Percentiles rank a stretch among this genome's conserved stretches.
phyloP scores from a whole-genome alignment of 768 basidiomycete species.

The Suillus ampliporus region DNA sequence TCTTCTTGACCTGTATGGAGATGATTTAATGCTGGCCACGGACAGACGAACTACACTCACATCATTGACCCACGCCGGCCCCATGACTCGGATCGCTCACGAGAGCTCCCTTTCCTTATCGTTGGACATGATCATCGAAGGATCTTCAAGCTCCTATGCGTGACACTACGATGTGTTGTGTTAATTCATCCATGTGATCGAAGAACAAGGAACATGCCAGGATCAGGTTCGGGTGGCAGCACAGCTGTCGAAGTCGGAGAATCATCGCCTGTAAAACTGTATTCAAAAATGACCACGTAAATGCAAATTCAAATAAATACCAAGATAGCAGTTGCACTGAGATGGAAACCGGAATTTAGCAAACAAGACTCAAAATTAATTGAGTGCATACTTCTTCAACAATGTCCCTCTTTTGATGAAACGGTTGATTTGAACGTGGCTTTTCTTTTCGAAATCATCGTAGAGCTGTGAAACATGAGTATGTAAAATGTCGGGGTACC shows the following conservation, averaged over 20 bases:
- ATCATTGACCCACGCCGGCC: slow-evolving; percentile 44
- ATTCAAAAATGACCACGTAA: slow-evolving; percentile 45
- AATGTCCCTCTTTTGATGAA: slow-evolving; percentile 70
- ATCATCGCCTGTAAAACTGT: slow-evolving; percentile 62
- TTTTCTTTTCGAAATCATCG: slow-evolving; percentile 58
- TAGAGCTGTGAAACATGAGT: slow-evolving; percentile 49
- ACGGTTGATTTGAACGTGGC: slow-evolving; percentile 59
- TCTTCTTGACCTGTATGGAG: slow-evolving; percentile 41
- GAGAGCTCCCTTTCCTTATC: slow-evolving; percentile 60
- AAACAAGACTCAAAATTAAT: slow-evolving; percentile 8
- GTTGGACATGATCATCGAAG: slow-evolving; percentile 51
- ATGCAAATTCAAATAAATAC: slow-evolving; percentile 1
- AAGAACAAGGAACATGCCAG: slow-evolving; percentile 47
- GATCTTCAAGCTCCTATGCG: slow-evolving; percentile 55
- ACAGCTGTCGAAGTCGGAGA: slow-evolving; percentile 74
- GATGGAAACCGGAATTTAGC: background rate
- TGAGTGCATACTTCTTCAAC: slow-evolving; percentile 64
- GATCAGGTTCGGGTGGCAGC: slow-evolving; percentile 74
- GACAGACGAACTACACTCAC: slow-evolving; percentile 9
- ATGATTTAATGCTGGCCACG: background rate
- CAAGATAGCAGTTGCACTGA: background rate
- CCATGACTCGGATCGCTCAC: slow-evolving; percentile 54
- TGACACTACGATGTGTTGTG: slow-evolving; percentile 36
- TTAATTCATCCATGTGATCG: background rate
- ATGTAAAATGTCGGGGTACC: background rate